phyloP scores from a whole-genome alignment of 1,139 yeast species.

The Debaryomyces subglobosus region DNA sequence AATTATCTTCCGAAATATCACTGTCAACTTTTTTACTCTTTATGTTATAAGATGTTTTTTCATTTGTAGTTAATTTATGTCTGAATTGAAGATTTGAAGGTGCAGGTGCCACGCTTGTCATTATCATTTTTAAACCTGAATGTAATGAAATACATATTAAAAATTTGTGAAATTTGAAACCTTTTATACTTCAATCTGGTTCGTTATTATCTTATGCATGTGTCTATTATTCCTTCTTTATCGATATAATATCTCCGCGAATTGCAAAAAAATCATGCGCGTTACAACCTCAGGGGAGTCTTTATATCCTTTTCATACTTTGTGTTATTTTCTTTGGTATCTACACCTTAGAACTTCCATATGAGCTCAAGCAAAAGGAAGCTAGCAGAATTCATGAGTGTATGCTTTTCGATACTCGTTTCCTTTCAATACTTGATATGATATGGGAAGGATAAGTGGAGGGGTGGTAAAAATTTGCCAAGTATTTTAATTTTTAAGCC shows the following conservation, averaged over 20 bases:
- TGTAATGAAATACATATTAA: background rate
- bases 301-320: too few relatives aligned
- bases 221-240: background rate
- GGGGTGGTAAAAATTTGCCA: background rate
- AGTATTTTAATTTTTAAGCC: background rate
- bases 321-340: too few relatives aligned
- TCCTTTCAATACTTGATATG: too few relatives aligned
- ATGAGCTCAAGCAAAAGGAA: too few relatives aligned
- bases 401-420: too few relatives aligned
- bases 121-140: background rate
- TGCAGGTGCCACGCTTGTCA: background rate
- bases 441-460: background rate
- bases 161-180: background rate
- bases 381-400: too few relatives aligned
- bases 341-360: too few relatives aligned
- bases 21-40: background rate
- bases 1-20: background rate
- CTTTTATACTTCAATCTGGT: background rate
- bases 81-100: background rate
- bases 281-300: background rate
- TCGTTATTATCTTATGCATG: background rate
- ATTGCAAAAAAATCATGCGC: background rate
- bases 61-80: background rate
- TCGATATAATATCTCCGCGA: background rate
- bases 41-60: background rate